Base-by-base conservation (phyloP, 176 grass and related monocot species). In the Oryza longistaminata region DNA sequence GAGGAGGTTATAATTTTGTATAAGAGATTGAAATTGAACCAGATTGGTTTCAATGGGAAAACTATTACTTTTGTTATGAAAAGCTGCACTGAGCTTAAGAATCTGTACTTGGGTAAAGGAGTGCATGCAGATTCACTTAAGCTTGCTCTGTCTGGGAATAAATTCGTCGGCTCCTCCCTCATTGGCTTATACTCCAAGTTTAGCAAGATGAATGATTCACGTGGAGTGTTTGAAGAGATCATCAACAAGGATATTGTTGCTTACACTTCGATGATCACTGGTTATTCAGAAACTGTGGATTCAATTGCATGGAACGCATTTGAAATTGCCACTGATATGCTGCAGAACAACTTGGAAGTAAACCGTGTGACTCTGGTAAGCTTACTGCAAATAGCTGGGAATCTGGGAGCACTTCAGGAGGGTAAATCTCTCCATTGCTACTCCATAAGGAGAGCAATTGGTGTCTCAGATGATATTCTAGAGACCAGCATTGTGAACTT, bases 281-380 rank as follows among this genome's bases (percentile, higher is more conserved):
- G 78, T 34, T 90, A 90, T 88, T 87, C 88, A 55, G 74, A 84
- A 83, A 64, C 71, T 49, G 29, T 68, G 71, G 88, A 83, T 88
- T 87, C 73, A 3, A 48, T 22, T 67, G 82, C 78, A 1, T 71
- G 77, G 82, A 55, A 68, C 71, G 91, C 88, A 35, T 93, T 93
- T 75, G 11, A 75, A 85, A 88, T 90, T 31, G 77, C 53, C 16
- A 49, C 24, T 72, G 74, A 90, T 48, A 93, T 90, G 88, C 66
- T 75, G 43, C 37, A 44, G 22, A 81, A 85, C 61, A 80, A 76
- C 11, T 81, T 93, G 68, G 82, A 88, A 85, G 82, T 81, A 74
- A 93, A 90, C 49, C 82, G 85, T 73, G 91, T 93, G 77, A 90
- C 91, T 16, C 73, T 90, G 11, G 85, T 93, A 71, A 86, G 88